Conservation (phyloP, 2,329 filamentous ascomycete species). For the Fusarium pininemorale region DNA sequence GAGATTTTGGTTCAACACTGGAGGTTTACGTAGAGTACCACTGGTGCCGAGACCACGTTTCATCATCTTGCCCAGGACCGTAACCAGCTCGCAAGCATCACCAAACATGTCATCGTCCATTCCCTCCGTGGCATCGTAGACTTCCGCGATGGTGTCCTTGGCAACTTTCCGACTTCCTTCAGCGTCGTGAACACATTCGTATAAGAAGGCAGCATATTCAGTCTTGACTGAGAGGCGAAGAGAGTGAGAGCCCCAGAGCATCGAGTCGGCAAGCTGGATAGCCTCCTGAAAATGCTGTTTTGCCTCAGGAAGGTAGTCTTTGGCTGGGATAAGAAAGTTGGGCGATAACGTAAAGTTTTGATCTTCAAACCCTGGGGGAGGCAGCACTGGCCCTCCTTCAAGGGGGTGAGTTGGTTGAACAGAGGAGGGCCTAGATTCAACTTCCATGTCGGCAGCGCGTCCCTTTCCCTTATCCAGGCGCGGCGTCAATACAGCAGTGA, state of each 20-base stretch:
- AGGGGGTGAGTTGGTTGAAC: slow-evolving; percentile 58
- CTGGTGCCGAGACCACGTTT: slow-evolving; percentile 70
- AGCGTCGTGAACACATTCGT: slow-evolving; percentile 88
- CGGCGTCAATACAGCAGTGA: slow-evolving; percentile 50
- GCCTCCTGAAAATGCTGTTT: slow-evolving; percentile 84
- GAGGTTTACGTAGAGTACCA: slow-evolving; percentile 47
- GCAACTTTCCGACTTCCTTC: slow-evolving; percentile 80
- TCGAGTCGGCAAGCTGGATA: slow-evolving; percentile 74
- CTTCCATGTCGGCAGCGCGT: slow-evolving; percentile 55
- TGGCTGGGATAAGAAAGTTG: slow-evolving; percentile 80
- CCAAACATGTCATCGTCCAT: slow-evolving; percentile 97
- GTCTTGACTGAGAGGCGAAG: slow-evolving; percentile 89
- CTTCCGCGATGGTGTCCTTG: slow-evolving; percentile 84
- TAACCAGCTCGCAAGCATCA: slow-evolving; percentile 88
- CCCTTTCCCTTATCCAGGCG: slow-evolving; percentile 59
- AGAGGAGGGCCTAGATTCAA: slow-evolving; percentile 54
- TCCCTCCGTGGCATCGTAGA: slow-evolving; percentile 89
- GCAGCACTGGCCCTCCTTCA: slow-evolving; percentile 68
- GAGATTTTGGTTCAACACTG: slow-evolving; percentile 28
- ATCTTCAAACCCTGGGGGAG: slow-evolving; percentile 63
- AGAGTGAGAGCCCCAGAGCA: slow-evolving; percentile 89
- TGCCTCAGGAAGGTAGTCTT: slow-evolving; percentile 85
- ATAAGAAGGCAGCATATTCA: slow-evolving; percentile 91
- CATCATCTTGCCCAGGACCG: slow-evolving; percentile 87
- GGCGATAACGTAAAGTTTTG: slow-evolving; percentile 57